Conservation (phyloP, 129 eudicot species). For the Ambrosia artemisiifolia region DNA sequence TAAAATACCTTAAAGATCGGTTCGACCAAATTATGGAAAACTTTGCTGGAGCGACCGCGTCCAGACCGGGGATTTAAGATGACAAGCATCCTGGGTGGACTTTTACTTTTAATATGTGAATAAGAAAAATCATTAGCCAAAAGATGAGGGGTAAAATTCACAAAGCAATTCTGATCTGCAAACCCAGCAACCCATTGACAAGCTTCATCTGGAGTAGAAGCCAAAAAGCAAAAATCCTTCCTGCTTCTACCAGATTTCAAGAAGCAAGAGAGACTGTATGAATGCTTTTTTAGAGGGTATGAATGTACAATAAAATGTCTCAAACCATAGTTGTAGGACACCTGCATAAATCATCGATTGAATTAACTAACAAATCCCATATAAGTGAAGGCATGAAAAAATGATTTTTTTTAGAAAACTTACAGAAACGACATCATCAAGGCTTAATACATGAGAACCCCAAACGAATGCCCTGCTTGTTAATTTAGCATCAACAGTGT, state of each 20-base stretch:
- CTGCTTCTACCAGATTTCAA: constrained; percentile 69
- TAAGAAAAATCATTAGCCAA: constrained; percentile 72
- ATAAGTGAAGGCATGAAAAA: not conserved
- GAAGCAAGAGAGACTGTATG: too few relatives aligned
- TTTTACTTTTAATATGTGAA: constrained; percentile 68
- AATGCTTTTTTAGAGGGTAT: constrained; percentile 57
- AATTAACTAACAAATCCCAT: not conserved
- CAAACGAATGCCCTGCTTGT: constrained; percentile 94
- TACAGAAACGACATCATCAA: constrained; percentile 87
- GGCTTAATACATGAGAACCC: constrained; percentile 69
- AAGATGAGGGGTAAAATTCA: constrained; percentile 83
- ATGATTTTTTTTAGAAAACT: constrained; percentile 13
- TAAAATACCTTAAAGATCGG: constrained; percentile 86
- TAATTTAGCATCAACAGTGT: constrained; percentile 86
- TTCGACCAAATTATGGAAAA: constrained; percentile 76
- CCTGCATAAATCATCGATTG: constrained; percentile 42
- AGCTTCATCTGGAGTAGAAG: constrained; percentile 80
- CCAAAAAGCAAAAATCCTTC: constrained; percentile 81
- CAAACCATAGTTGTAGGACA: constrained; percentile 74
- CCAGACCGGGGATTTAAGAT: constrained; percentile 96
- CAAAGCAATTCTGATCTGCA: constrained; percentile 95
- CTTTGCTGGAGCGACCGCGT: constrained; percentile 95
- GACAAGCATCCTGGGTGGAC: constrained; percentile 89
- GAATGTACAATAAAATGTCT: constrained; percentile 86
- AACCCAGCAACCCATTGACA: constrained; percentile 84